phyloP scores from a whole-genome alignment of 2,329 filamentous ascomycete genomes.

The Epichloe glyceriae region DNA sequence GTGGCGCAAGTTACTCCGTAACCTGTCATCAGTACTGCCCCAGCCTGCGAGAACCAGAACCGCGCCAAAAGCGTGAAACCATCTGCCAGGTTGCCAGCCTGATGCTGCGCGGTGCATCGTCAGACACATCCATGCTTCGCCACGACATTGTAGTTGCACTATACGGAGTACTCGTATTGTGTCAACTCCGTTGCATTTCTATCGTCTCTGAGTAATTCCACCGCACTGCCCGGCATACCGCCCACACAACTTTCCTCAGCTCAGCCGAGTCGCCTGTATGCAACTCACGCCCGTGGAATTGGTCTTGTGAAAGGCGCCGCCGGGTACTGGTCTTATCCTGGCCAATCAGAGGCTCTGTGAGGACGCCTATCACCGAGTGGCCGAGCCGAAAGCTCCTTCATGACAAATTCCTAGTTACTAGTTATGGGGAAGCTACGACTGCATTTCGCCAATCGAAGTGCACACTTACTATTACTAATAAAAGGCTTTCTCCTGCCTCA shows the following conservation, averaged over 20 bases:
- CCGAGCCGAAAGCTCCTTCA: constrained; percentile 19
- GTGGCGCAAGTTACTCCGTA: constrained; percentile 4
- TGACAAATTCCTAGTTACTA: constrained; percentile 21
- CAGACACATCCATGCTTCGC: too few relatives aligned
- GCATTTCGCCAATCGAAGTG: constrained; percentile 2
- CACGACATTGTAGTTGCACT: neutral
- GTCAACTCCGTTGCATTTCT: neutral
- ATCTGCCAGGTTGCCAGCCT: too few relatives aligned
- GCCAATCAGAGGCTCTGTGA: constrained; percentile 18
- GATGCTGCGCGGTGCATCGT: too few relatives aligned
- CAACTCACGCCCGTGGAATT: neutral
- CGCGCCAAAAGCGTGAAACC: too few relatives aligned
- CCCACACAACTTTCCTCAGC: neutral
- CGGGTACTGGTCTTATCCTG: constrained; percentile 4
- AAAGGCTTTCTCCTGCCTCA: neutral
- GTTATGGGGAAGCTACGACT: constrained; percentile 8
- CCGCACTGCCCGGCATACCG: neutral
- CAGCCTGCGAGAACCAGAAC: too few relatives aligned
- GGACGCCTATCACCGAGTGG: constrained; percentile 22
- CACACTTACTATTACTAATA: neutral
- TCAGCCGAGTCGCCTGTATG: neutral
- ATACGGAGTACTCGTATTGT: neutral
- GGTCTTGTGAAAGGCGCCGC: neutral
- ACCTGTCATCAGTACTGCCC: neutral
- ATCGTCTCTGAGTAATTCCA: neutral